Base-by-base conservation (phyloP, 495 filamentous ascomycete species). In the Annulohypoxylon stygium region DNA sequence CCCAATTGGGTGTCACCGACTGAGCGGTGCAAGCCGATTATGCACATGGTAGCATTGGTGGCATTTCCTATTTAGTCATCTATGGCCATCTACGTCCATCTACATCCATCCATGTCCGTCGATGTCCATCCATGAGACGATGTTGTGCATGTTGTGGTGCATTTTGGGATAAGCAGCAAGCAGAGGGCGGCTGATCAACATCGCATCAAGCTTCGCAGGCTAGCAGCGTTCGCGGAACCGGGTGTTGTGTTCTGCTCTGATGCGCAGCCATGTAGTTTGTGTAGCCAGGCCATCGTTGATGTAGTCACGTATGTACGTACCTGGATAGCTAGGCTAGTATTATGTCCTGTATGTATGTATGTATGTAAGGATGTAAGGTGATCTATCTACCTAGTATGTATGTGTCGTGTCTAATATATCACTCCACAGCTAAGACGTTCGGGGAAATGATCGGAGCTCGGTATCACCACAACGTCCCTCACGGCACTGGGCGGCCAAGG, bases 371-470 rank as follows among this genome's bases (percentile, higher is more conserved):
- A 50, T 45, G 53, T 55, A 66, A 36, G 55, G 61, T 65, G 55
- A 70, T 74, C 60, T 23, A 23, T 23, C 20, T 23, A 23, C 20
- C 20, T 23, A 23, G 20, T 67, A 59, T 68, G 53, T 64, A 55
- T 10, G 45, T 65, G 63, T 72, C 47, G 61, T 70, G 67, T 74
- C 43, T 67, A 55, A 54, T 59, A 67, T 67, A 74, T 70, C 62
- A 55, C 43, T 70, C 71, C 67, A 74, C 58, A 53, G 36, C 41
- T 45, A 58, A 55, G 20, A 70, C 62, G 10, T 14, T 50, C 62
- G 25, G 50, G 67, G 71, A 45, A 74, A 74, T 74, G 71, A 74
- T 74, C 71, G 58, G 71, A 70, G 34, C 33, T 48, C 50, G 45
- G 71, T 70, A 68, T 66, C 50, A 69, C 67, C 55, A 70, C 33